Conservation (phyloP, 2,329 filamentous ascomycete species). For the Xylaria sp. region DNA sequence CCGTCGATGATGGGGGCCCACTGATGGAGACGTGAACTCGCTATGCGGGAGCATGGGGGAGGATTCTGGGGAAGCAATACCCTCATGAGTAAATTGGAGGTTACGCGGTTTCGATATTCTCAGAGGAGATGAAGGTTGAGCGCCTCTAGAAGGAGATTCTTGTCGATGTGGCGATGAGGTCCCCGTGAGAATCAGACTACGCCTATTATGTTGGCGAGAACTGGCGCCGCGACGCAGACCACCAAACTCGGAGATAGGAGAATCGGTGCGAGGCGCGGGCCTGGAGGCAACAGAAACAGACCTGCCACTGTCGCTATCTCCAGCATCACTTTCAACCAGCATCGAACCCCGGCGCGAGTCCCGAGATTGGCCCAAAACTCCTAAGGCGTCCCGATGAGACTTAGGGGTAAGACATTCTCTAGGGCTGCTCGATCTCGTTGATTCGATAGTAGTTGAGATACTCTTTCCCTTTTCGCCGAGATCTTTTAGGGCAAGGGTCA, state of each 20-base stretch:
- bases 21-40: conserved; percentile 81
- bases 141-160: conserved; percentile 82
- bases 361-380: conserved; percentile 66
- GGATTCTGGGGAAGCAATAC: conserved; percentile 82
- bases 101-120: conserved; percentile 83
- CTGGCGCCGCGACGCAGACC: conserved; percentile 79
- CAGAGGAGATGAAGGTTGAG: conserved; percentile 84
- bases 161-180: conserved; percentile 84
- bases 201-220: conserved; percentile 83
- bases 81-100: conserved; percentile 68
- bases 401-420: conserved; percentile 90
- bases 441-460: conserved; percentile 72
- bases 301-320: conserved; percentile 87
- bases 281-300: conserved; percentile 80
- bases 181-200: conserved; percentile 84
- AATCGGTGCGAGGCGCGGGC: conserved; percentile 78
- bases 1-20: conserved; percentile 76
- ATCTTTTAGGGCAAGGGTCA: conserved; percentile 64
- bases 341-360: conserved; percentile 81
- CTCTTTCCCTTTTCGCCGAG: conserved; percentile 54
- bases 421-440: conserved; percentile 88
- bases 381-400: conserved; percentile 73
- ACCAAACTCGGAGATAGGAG: conserved; percentile 87
- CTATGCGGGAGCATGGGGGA: conserved; percentile 87
- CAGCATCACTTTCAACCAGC: conserved; percentile 83